A percentile compares a stretch with the other conserved stretches of the same genome.
Conservation (phyloP, 2,329 filamentous ascomycete genomes). For the Lachnellula occidentalis region DNA sequence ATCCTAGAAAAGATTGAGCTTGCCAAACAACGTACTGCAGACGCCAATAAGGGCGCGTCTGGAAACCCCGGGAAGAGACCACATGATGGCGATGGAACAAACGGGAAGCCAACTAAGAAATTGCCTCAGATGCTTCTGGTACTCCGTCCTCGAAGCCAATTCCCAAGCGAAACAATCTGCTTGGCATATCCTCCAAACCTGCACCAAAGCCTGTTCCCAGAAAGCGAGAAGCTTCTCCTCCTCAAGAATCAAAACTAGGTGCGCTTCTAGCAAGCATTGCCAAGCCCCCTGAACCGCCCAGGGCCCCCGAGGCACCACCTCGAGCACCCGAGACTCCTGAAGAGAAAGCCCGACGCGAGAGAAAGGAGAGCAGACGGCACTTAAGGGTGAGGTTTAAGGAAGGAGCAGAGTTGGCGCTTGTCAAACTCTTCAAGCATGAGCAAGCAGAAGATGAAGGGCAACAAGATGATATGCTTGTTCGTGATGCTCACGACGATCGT, state of each 20-base stretch:
- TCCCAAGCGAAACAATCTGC: slow-evolving; percentile 26
- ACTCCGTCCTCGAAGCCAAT: slow-evolving; percentile 23
- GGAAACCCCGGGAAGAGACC: slow-evolving; percentile 26
- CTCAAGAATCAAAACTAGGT: slow-evolving; percentile 29
- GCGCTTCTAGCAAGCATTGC: slow-evolving; percentile 31
- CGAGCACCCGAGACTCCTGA: slow-evolving; percentile 56
- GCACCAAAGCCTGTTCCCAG: slow-evolving; percentile 28
- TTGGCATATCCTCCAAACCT: slow-evolving; percentile 25
- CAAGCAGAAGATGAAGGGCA: slow-evolving; percentile 65
- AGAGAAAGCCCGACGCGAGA: slow-evolving; percentile 60
- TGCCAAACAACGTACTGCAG: slow-evolving; percentile 18
- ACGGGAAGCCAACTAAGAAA: slow-evolving; percentile 30
- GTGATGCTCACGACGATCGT: slow-evolving; percentile 67
- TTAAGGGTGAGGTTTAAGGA: slow-evolving; percentile 67
- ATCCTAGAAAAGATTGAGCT: slow-evolving; percentile 22
- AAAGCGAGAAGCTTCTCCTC: slow-evolving; percentile 31
- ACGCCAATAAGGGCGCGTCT: slow-evolving; percentile 12
- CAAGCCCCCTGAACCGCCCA: slow-evolving; percentile 28
- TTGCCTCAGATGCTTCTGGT: slow-evolving; percentile 25
- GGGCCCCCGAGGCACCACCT: slow-evolving; percentile 24
- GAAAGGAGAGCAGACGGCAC: slow-evolving; percentile 66
- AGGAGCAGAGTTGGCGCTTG: slow-evolving; percentile 58
- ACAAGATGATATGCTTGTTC: slow-evolving; percentile 56
- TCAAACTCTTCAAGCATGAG: slow-evolving; percentile 67
- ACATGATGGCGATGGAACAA: slow-evolving; percentile 27